phyloP scores from a whole-genome alignment of 2,329 filamentous ascomycete genomes.

The Colletotrichum orbiculare region DNA sequence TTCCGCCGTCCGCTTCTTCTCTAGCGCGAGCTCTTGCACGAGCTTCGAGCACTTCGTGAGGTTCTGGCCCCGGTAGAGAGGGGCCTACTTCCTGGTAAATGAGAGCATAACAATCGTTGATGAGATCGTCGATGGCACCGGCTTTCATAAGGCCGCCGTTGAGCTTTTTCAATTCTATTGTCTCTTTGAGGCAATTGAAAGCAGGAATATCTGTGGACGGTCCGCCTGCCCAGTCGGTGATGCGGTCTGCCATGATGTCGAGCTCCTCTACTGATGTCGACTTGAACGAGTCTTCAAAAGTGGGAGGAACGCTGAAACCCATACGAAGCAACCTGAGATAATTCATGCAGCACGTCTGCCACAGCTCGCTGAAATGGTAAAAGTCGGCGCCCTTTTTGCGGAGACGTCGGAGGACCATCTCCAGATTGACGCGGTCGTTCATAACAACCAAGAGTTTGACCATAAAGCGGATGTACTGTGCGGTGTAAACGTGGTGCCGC shows the following conservation, averaged over 20 bases:
- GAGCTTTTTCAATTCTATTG: conserved; percentile 72
- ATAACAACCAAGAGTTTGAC: conserved; percentile 79
- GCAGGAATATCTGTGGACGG: conserved; percentile 52
- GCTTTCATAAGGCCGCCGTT: conserved; percentile 91
- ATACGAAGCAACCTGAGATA: conserved; percentile 66
- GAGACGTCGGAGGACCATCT: conserved; percentile 81
- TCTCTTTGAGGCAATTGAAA: conserved; percentile 67
- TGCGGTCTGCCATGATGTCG: conserved; percentile 65
- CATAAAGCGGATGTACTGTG: conserved; percentile 87
- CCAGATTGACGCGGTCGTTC: conserved; percentile 79
- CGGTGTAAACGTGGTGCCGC: conserved; percentile 91
- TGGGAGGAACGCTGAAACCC: conserved; percentile 56
- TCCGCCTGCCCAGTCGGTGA: conserved; percentile 64
- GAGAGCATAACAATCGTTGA: conserved; percentile 87
- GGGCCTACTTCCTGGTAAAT: conserved; percentile 77
- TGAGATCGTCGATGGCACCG: conserved; percentile 88
- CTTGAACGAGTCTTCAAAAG: conserved; percentile 67
- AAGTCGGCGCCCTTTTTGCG: conserved; percentile 84
- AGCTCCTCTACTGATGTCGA: conserved; percentile 65
- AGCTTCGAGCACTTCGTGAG: conserved; percentile 59
- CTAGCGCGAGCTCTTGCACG: conserved; percentile 51
- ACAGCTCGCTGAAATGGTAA: conserved; percentile 70
- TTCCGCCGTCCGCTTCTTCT: conserved; percentile 53
- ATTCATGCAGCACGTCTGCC: conserved; percentile 65
- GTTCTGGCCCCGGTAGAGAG: conserved; percentile 63